Percentiles rank a stretch among this genome's conserved stretches.
These are phyloP conservation scores for Colletotrichum viniferum DNA, from an alignment of 2,329 filamentous ascomycete species.

Conservation along the genomic window DNA sequence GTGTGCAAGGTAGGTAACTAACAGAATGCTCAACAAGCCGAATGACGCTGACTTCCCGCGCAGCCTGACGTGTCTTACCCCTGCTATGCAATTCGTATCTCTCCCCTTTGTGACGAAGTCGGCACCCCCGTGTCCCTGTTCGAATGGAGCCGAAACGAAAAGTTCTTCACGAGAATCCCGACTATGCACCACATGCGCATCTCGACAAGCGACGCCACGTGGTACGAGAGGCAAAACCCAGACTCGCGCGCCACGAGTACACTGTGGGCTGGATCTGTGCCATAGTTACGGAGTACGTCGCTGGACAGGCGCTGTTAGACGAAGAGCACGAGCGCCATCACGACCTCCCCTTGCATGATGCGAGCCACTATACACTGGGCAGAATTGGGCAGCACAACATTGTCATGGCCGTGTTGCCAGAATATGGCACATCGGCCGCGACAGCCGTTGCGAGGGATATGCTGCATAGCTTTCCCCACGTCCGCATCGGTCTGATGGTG, in stretches of 20 bases:
- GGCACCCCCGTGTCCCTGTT: accelerated
- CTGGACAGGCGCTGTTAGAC: not conserved
- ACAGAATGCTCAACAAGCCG: not conserved
- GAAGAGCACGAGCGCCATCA: not conserved
- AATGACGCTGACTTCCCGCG: not conserved
- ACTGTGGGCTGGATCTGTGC: conserved; percentile 20
- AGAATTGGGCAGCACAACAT: conserved; percentile 23
- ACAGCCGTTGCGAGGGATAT: conserved; percentile 29
- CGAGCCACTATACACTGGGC: conserved; percentile 23
- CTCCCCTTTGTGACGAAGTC: not conserved
- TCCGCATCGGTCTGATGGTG: conserved; percentile 35
- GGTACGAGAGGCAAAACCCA: not conserved
- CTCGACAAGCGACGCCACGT: not conserved
- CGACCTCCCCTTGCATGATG: not conserved
- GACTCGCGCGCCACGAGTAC: not conserved
- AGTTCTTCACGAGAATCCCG: not conserved
- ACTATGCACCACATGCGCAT: not conserved
- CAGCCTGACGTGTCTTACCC: not conserved
- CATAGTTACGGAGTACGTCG: not conserved
- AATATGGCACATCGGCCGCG: conserved; percentile 16
- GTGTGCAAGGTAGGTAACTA: not conserved
- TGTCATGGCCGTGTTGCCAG: conserved; percentile 24
- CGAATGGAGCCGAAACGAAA: not conserved
- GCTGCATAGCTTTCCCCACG: conserved; percentile 31
- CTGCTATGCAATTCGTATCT: not conserved